Evolutionary conservation across 2,329 filamentous ascomycete species (phyloP).

Genomic region (Calonectria pteridis): DNA sequence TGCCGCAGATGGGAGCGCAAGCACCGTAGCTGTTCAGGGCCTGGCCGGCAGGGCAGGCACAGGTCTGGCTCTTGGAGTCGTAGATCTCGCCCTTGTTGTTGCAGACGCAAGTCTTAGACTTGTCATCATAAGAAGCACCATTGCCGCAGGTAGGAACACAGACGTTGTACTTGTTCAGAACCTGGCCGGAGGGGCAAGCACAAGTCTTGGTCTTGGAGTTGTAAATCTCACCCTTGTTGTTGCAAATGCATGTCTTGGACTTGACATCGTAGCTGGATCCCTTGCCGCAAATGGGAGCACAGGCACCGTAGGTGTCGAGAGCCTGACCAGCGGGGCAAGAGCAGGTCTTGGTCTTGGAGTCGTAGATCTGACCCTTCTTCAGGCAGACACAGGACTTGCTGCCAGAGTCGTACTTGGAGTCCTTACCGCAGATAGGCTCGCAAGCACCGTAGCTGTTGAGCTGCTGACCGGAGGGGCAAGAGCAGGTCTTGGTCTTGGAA

Average conservation of each 20-base stretch:
- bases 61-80: conserved; percentile 2
- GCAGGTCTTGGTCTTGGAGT: neutral
- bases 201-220: conserved; percentile 21
- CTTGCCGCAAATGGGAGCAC: neutral
- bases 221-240: conserved; percentile 16
- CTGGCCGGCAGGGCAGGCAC: neutral
- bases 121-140: neutral
- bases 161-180: neutral
- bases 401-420: neutral
- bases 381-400: conserved; percentile 3
- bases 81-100: conserved; percentile 6
- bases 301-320: neutral
- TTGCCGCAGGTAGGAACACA: neutral
- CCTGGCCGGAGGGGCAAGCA: conserved; percentile 31
- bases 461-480: conserved; percentile 8
- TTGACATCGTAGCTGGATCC: neutral
- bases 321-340: neutral
- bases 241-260: neutral
- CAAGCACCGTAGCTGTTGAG: neutral
- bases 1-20: conserved; percentile 1
- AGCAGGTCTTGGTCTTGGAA: neutral
- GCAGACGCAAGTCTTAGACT: conserved; percentile 4
- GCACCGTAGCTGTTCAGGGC: neutral
- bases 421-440: neutral
- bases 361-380: conserved; percentile 5